Evolutionary conservation across 768 basidiomycete genomes (phyloP).

Genomic region (Hygrophoropsis aurantiaca): DNA sequence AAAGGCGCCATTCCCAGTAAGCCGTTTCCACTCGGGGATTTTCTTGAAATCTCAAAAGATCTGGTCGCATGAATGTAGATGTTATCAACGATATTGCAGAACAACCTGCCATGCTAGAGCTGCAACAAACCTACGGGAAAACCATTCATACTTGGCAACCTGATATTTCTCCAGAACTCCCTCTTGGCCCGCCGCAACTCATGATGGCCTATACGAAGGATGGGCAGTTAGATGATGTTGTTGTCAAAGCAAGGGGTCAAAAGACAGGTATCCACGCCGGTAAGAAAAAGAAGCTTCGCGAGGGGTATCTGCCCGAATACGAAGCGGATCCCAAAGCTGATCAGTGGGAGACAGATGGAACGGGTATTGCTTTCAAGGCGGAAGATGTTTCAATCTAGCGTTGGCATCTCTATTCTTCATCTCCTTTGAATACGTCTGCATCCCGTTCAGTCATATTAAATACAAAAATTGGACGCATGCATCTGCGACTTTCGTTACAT

Average conservation of each 20-base stretch:
- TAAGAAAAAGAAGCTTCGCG: conserved; percentile 33
- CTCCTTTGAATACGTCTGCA: too few species aligned
- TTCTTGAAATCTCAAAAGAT: not conserved
- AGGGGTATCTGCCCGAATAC: conserved; percentile 39
- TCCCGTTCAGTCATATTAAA: too few species aligned
- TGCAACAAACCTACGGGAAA: conserved; percentile 51
- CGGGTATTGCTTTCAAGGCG: conserved; percentile 33
- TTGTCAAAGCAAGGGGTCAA: conserved; percentile 33
- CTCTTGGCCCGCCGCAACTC: conserved; percentile 45
- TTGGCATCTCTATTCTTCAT: not conserved
- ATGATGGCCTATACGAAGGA: conserved; percentile 46
- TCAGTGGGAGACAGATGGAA: conserved; percentile 35
- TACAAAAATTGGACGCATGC: too few species aligned
- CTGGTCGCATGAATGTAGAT: too few species aligned
- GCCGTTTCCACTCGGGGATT: not conserved
- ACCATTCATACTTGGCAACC: conserved; percentile 38
- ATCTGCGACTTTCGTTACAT: too few species aligned
- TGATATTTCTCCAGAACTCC: conserved; percentile 40
- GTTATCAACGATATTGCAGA: conserved; percentile 35
- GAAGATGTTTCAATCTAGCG: conserved; percentile 21
- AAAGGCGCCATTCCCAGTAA: conserved; percentile 26
- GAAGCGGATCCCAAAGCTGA: conserved; percentile 37
- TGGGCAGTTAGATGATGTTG: conserved; percentile 29
- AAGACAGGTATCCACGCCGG: conserved; percentile 32
- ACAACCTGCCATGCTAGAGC: conserved; percentile 40